These are phyloP conservation scores for Mrakiaceae sp. DNA, from an alignment of 1,284 basidiomycete genomes.

Conservation along the genomic window DNA sequence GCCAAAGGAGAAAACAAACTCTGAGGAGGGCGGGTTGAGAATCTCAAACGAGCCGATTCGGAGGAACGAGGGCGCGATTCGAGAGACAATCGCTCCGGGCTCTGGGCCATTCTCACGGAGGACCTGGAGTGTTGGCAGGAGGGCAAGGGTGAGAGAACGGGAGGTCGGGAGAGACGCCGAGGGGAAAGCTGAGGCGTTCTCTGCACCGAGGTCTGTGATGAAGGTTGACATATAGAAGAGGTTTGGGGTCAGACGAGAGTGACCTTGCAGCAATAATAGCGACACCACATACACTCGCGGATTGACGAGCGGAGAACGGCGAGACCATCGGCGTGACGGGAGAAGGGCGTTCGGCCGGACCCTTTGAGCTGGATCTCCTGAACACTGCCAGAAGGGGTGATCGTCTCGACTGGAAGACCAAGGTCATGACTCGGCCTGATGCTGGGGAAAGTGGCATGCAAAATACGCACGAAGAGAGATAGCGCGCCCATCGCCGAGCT, in stretches of 20 bases:
- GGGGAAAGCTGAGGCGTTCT: conserved; percentile 73
- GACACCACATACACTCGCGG: conserved; percentile 51
- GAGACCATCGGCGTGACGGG: conserved; percentile 78
- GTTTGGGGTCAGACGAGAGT: too few relatives aligned
- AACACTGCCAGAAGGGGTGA: conserved; percentile 46
- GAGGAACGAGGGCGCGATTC: conserved; percentile 79
- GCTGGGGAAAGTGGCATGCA: neutral
- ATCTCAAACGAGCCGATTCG: conserved; percentile 88
- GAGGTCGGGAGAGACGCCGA: conserved; percentile 81
- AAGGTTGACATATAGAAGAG: too few relatives aligned
- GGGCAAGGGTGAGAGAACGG: conserved; percentile 69
- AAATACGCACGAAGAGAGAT: conserved; percentile 59
- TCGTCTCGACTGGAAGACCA: conserved; percentile 54
- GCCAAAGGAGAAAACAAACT: conserved; percentile 51
- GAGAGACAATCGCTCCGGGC: conserved; percentile 65
- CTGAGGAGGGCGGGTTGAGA: conserved; percentile 52
- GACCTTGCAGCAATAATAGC: too few relatives aligned
- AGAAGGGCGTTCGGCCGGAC: conserved; percentile 86
- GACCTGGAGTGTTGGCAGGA: conserved; percentile 61
- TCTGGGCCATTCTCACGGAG: conserved; percentile 62
- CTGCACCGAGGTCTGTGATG: conserved; percentile 50
- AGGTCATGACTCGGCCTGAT: neutral
- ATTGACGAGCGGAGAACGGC: conserved; percentile 86
- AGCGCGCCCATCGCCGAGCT: conserved; percentile 83
- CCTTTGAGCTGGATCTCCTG: conserved; percentile 92